Base-by-base conservation (phyloP, 2,329 filamentous ascomycete genomes). In the Hymenoscyphus fraxineus region DNA sequence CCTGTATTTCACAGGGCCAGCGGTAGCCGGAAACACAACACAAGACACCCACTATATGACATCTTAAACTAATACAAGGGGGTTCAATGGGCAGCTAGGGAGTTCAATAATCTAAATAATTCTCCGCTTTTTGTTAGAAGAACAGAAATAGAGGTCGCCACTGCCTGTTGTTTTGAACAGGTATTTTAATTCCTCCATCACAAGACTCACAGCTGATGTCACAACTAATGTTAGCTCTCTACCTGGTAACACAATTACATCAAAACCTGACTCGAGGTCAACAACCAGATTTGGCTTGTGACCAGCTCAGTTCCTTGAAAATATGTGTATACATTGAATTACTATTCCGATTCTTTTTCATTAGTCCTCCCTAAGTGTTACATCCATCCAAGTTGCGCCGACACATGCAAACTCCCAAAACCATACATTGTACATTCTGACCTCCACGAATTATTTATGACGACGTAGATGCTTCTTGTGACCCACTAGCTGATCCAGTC, bases 391-490 rank as follows among this genome's bases (percentile, higher is more conserved):
- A 64, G 22, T 38, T 57, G 38, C 44, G 57, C 58, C 61, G 31
- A 39, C 44, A 61, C 27, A 62, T 62, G 54, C 40, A 64, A 65
- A 58, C 19, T 35, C 40, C 31, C 58, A 40, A 41, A 39, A 16
- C 39, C 40, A 32, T n/a, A 6, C 40, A 32, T n/a, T 2, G 7
- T n/a, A 10, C 4, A 51, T 60, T n/a, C 19, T 13, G 16, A 60
- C 12, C 15, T 31, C 40, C 59, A 16, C 9, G n/a, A 10, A 51
- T 54, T 63, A 51, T 54, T 63, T 68, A 70, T 40, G 67, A 60
- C 56, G 68, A 59, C 5, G 63, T 61, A 51, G 64, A 67, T 41
- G 66, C 62, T 55, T 73, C 70, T 57, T 70, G 68, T 35, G 68
- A 66, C 38, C 67, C 68, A 58, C 65, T 71, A 35, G 61, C 64